Conservation (phyloP, 805 yeast genomes). For the Myxozyma kluyveri region DNA sequence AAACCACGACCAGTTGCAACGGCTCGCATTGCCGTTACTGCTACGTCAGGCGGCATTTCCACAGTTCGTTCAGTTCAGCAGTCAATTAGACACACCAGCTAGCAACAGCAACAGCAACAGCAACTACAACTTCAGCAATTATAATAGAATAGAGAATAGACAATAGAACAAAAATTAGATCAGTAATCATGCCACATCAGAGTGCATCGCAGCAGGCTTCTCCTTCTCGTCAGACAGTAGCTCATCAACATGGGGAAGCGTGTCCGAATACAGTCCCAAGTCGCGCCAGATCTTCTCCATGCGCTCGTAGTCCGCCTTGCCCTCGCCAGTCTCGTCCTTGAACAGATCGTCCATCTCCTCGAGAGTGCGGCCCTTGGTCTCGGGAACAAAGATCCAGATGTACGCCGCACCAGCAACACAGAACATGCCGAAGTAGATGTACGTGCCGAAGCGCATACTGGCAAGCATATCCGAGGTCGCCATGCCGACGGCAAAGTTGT, state of each 20-base stretch:
- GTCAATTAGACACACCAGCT: too few species aligned
- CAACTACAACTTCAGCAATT: too few species aligned
- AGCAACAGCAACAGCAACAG: too few species aligned
- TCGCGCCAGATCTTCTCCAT: conserved; percentile 12
- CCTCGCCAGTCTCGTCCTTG: conserved; percentile 2
- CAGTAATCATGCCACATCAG: too few species aligned
- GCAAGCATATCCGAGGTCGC: conserved; percentile 52
- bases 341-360: conserved; percentile 28
- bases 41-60: too few species aligned
- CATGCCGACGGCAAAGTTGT: conserved; percentile 30
- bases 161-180: too few species aligned
- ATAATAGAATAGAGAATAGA: too few species aligned
- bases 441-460: conserved; percentile 26
- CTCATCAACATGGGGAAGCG: conserved; percentile 3
- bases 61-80: too few species aligned
- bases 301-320: conserved; percentile 5
- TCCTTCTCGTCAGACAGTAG: too few species aligned
- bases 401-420: conserved; percentile 31
- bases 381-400: conserved; percentile 14
- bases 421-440: conserved; percentile 36
- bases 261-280: conserved; percentile 5
- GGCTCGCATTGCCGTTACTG: too few species aligned
- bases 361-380: conserved; percentile 18
- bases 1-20: too few species aligned
- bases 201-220: too few species aligned